These are phyloP conservation scores for Abortiporus biennis DNA, from an alignment of 1,284 basidiomycete species.

Conservation along the genomic window DNA sequence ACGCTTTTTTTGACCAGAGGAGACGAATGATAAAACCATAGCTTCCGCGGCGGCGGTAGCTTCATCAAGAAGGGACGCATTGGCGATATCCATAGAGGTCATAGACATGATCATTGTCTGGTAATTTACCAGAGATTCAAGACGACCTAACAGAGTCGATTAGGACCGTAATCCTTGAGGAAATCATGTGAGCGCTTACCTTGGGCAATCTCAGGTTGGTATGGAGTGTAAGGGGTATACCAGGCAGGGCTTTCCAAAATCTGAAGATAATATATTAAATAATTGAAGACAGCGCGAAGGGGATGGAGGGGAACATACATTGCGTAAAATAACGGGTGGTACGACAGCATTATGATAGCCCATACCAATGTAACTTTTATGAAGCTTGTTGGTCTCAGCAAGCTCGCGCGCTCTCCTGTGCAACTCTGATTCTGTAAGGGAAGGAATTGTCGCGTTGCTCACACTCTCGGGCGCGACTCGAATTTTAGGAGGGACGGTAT, in stretches of 20 bases:
- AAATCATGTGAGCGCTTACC: conserved; percentile 38
- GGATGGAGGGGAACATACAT: conserved; percentile 46
- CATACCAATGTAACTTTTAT: conserved; percentile 96
- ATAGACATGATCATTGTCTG: conserved; percentile 96
- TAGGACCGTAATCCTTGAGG: conserved; percentile 8
- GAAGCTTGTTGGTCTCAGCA: conserved; percentile 73
- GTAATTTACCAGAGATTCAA: conserved; percentile 96
- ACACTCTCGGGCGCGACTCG: conserved; percentile 61
- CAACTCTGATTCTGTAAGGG: conserved; percentile 86
- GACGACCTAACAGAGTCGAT: conserved; percentile 54
- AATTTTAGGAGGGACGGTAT: conserved; percentile 77
- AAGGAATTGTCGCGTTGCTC: conserved; percentile 62
- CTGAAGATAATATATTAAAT: conserved; percentile 30
- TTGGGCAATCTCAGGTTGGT: conserved; percentile 91
- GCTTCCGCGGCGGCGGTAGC: conserved; percentile 92
- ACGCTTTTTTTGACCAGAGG: conserved; percentile 67
- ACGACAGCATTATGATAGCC: conserved; percentile 95
- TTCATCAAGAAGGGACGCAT: conserved; percentile 89
- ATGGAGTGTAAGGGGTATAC: conserved; percentile 98
- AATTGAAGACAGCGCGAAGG: neutral
- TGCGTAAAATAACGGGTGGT: conserved; percentile 89
- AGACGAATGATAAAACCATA: conserved; percentile 80
- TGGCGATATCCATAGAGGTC: conserved; percentile 92
- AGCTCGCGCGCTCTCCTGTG: conserved; percentile 72
- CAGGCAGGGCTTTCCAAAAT: conserved; percentile 95